Evolutionary conservation across 805 yeast genomes (phyloP).

Genomic region (Lachancea sp.): DNA sequence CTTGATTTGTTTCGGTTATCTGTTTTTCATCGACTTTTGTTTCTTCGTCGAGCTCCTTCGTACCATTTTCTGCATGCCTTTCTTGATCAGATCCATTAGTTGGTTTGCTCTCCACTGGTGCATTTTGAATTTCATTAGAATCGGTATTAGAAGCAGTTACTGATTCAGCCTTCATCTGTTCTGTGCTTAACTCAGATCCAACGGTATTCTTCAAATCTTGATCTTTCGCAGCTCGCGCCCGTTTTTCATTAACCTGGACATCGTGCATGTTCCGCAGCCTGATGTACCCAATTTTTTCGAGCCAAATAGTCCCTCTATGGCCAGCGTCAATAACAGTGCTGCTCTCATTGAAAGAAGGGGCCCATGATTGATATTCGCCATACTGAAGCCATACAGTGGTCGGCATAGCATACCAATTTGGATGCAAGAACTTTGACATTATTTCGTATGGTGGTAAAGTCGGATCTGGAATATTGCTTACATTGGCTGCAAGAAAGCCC

Average conservation of each 20-base stretch:
- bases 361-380: conserved; percentile 47
- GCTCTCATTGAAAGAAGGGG: conserved; percentile 59
- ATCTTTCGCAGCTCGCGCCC: conserved; percentile 3
- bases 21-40: conserved; percentile 2
- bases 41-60: background rate
- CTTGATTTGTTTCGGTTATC: background rate
- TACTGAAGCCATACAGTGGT: conserved; percentile 59
- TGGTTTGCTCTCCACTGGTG: background rate
- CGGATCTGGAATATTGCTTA: conserved; percentile 43
- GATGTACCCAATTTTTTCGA: conserved; percentile 46
- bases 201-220: background rate
- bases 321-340: conserved; percentile 47
- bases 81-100: too few species aligned
- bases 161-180: background rate
- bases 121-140: background rate
- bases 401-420: conserved; percentile 59
- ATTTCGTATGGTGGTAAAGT: conserved; percentile 48
- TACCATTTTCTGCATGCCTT: too few species aligned
- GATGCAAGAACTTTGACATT: conserved; percentile 48
- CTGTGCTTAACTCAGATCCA: background rate
- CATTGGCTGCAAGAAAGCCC: conserved; percentile 42
- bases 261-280: conserved; percentile 21
- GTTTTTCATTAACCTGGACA: conserved; percentile 3
- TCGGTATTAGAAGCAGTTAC: too few species aligned
- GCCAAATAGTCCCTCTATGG: conserved; percentile 47